phyloP scores from a whole-genome alignment of 2,329 filamentous ascomycete genomes.

The Colletotrichum sp. region DNA sequence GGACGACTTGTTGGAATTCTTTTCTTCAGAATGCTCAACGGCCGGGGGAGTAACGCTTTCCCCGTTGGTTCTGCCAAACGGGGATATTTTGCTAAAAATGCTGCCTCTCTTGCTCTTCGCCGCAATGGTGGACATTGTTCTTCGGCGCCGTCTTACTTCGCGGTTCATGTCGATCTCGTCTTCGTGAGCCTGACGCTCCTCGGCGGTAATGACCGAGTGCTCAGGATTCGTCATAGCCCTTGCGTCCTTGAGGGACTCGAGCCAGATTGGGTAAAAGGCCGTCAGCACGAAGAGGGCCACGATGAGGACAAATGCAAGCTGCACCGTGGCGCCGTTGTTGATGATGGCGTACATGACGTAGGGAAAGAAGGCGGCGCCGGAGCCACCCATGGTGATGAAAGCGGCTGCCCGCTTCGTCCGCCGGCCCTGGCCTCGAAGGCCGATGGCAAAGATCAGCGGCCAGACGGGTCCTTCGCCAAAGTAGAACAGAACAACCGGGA shows the following conservation, averaged over 20 bases:
- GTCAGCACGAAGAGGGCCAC: constrained; percentile 54
- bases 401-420: constrained; percentile 81
- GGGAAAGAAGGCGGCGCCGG: constrained; percentile 76
- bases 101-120: constrained; percentile 10
- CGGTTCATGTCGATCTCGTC: constrained; percentile 16
- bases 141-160: not conserved
- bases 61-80: constrained; percentile 9
- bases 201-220: constrained; percentile 9
- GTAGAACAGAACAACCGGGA: constrained; percentile 73
- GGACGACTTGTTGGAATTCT: constrained; percentile 11
- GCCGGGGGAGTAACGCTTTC: constrained; percentile 13
- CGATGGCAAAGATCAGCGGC: constrained; percentile 81
- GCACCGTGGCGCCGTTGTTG: constrained; percentile 62
- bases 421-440: constrained; percentile 79
- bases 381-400: constrained; percentile 78
- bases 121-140: constrained; percentile 3
- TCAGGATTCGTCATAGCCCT: constrained; percentile 47
- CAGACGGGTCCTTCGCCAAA: constrained; percentile 86
- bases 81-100: constrained; percentile 15
- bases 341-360: constrained; percentile 76
- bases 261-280: constrained; percentile 54
- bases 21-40: constrained; percentile 16
- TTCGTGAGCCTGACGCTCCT: constrained; percentile 5
- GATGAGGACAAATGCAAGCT: constrained; percentile 69
- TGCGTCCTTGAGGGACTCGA: constrained; percentile 52